Evolutionary conservation across 176 grass and related monocot species (phyloP), one percentile per base, ranked within the genome.

Genomic region (Musa beccarii): DNA sequence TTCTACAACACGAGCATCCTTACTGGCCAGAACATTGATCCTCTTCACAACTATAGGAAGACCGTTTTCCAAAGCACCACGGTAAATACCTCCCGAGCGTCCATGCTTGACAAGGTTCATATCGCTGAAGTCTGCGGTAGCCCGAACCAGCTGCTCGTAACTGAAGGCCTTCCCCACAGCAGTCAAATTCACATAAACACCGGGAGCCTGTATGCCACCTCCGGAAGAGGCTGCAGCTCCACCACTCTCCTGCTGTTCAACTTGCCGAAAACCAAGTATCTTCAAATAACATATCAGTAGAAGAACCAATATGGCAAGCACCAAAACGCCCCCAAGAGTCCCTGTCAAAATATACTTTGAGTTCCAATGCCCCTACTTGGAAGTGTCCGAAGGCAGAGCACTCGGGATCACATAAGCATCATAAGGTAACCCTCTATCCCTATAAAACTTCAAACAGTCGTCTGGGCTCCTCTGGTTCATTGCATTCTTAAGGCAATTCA

Each of bases 101-200:
- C 94, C 94, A 80, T 51, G 86, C 28, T 89, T 91, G 65, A 93
- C 29, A 66, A 92, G 89, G 66, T 86, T 93, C 34, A 79, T 81
- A 63, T 89, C 82, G 3, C 77, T 76, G 68, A 98, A 98, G n/a
- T 79, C 82, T 23, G 80, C 57, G 2, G 94, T 86, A 25, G 86
- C 88, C 78, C 76, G 62, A 43, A 87, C 50, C 78, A 98, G 76
- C 77, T 93, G 63, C 76, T 91, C 88, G 24, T 85, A 93, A 68
- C 77, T 89, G 82, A 93, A 83, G 16, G 82, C 81, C 76, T 89
- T 81, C 67, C 79, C 53, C 20, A 81, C 69, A 15, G 80, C 53
- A 66, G 85, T 72, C 49, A 71, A 19, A 55, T 61, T 83, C 17
- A 75, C 83, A 81, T 72, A 72, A 21, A 63, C 78, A 29, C 67